A percentile compares a stretch with the other conserved stretches of the same genome.
Conservation (phyloP, 768 basidiomycete species). For the Peribolospora baueri region DNA sequence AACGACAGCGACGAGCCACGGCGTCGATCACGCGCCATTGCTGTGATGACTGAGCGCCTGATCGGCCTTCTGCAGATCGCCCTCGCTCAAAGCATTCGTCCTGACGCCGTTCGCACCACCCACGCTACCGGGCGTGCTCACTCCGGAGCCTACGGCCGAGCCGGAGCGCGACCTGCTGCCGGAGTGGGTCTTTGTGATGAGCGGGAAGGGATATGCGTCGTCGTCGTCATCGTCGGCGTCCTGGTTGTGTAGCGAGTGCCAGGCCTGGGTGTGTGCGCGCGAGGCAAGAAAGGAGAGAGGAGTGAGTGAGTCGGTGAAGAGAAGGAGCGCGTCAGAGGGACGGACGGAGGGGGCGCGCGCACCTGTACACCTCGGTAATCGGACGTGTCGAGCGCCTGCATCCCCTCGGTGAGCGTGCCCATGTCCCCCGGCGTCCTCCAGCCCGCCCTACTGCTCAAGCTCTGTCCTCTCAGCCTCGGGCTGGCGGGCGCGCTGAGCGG, state of each 20-base stretch:
- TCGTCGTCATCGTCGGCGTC: no score
- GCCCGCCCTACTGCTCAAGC: constrained; percentile 26
- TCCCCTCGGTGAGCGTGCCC: constrained; percentile 52
- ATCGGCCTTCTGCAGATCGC: constrained; percentile 66
- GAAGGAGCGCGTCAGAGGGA: constrained; percentile 23
- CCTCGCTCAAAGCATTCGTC: constrained; percentile 50
- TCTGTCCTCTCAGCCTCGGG: constrained; percentile 37
- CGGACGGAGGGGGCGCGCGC: not conserved
- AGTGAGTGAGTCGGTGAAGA: not conserved
- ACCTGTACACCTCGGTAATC: constrained; percentile 21
- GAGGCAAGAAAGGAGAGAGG: constrained; percentile 18
- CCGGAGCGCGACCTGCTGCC: constrained; percentile 27
- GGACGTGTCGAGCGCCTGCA: constrained; percentile 54
- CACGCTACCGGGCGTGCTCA: constrained; percentile 69
- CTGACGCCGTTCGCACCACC: constrained; percentile 4
- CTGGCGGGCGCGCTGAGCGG: constrained; percentile 65
- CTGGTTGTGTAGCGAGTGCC: no score
- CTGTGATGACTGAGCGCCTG: constrained; percentile 35
- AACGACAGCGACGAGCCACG: constrained; percentile 35
- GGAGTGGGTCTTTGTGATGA: constrained; percentile 62
- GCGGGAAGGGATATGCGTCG: constrained; percentile 30
- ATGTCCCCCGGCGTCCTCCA: constrained; percentile 80
- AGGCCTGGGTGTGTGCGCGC: constrained; percentile 8
- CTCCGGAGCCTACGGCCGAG: constrained; percentile 42
- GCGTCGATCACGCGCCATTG: constrained; percentile 53